These are phyloP conservation scores for Skeletonema grethae DNA, from an alignment of 108 stramenopile species.

Conservation along the genomic window DNA sequence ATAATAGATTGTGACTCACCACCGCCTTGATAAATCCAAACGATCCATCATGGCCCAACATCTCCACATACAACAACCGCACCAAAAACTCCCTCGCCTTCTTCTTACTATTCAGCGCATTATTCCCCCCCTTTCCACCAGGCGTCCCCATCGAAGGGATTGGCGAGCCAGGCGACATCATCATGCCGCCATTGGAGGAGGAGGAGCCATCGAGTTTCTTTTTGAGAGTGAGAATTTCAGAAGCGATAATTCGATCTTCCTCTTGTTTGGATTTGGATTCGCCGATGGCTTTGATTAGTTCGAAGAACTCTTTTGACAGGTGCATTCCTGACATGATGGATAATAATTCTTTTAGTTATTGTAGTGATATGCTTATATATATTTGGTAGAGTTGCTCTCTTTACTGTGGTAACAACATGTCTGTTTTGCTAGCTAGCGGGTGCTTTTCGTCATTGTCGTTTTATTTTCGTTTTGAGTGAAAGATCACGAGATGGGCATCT, in stretches of 20 bases:
- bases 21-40: slow-evolving; percentile 98
- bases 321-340: slow-evolving; percentile 65
- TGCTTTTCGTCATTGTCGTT: too few species aligned
- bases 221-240: slow-evolving; percentile 89
- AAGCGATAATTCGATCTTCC: slow-evolving; percentile 97
- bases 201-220: slow-evolving; percentile 64
- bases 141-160: slow-evolving; percentile 43
- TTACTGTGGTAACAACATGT: too few species aligned
- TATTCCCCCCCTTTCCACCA: slow-evolving; percentile 24
- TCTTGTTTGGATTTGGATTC: slow-evolving; percentile 99
- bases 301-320: slow-evolving; percentile 97
- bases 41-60: slow-evolving; percentile 98
- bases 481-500: too few species aligned
- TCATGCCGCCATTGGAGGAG: slow-evolving; percentile 14
- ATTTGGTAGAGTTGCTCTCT: too few species aligned
- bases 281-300: slow-evolving; percentile 98
- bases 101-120: slow-evolving; percentile 72
- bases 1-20: slow-evolving; percentile 16
- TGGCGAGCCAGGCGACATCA: slow-evolving; percentile 24
- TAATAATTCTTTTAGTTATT: too few species aligned
- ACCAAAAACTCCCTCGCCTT: slow-evolving; percentile 97
- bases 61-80: slow-evolving; percentile 97
- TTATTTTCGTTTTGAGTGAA: too few species aligned
- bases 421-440: too few species aligned
- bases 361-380: too few species aligned